phyloP scores from a whole-genome alignment of 768 basidiomycete genomes.

The Termitomyces sp. region DNA sequence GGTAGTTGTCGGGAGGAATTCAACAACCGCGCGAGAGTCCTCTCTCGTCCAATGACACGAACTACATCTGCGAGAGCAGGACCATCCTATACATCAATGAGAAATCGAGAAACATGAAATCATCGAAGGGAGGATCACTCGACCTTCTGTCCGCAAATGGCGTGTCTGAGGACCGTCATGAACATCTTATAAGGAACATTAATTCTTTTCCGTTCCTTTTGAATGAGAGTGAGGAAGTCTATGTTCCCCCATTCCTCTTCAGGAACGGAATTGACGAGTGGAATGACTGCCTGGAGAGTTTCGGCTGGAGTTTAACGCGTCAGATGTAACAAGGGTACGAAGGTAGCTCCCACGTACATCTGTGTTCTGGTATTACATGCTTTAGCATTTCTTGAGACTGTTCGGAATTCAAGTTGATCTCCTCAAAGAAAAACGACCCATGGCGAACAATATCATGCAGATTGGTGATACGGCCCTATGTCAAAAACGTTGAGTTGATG shows the following conservation, averaged over 20 bases:
- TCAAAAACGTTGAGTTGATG: not conserved
- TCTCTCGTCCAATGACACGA: slow-evolving; percentile 33
- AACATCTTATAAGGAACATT: slow-evolving; percentile 43
- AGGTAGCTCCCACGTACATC: slow-evolving; percentile 27
- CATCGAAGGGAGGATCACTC: slow-evolving; percentile 20
- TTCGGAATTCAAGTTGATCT: slow-evolving; percentile 50
- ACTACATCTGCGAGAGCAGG: slow-evolving; percentile 41
- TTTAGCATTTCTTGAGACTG: slow-evolving; percentile 52
- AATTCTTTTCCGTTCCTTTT: slow-evolving; percentile 32
- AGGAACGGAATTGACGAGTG: slow-evolving; percentile 22
- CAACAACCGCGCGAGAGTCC: slow-evolving; percentile 31
- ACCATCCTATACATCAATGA: slow-evolving; percentile 32
- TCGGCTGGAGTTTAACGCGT: slow-evolving; percentile 15
- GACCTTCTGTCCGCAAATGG: slow-evolving; percentile 77
- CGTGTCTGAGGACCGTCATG: slow-evolving; percentile 71
- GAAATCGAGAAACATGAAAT: not conserved
- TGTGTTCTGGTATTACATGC: slow-evolving; percentile 33
- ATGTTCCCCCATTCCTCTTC: slow-evolving; percentile 31
- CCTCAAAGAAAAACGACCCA: slow-evolving; percentile 75
- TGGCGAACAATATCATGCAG: slow-evolving; percentile 64
- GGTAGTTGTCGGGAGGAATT: not conserved
- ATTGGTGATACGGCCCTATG: slow-evolving; percentile 63
- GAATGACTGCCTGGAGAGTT: slow-evolving; percentile 25
- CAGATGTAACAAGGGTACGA: slow-evolving; percentile 3
- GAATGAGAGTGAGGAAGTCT: slow-evolving; percentile 32